Conservation (phyloP, 805 yeast genomes). For the Starmerella bombi region DNA sequence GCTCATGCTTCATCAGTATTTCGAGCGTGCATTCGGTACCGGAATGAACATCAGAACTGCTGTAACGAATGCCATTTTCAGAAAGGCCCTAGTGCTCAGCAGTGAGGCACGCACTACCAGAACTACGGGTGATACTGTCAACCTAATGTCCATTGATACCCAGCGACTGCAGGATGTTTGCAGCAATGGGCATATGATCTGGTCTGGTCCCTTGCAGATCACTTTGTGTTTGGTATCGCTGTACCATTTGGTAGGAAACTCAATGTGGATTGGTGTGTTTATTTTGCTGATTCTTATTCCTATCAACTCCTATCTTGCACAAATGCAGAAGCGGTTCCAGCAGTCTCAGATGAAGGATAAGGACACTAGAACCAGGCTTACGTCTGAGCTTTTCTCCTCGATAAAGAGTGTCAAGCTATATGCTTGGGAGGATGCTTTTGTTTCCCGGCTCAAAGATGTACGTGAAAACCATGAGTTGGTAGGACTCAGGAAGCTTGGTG, state of each 20-base stretch:
- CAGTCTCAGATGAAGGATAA: constrained; percentile 74
- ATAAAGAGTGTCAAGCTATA: constrained; percentile 85
- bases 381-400: constrained; percentile 74
- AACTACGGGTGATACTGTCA: constrained; percentile 86
- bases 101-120: constrained; percentile 49
- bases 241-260: constrained; percentile 59
- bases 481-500: constrained; percentile 59
- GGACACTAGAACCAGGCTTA: constrained; percentile 80
- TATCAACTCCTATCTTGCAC: constrained; percentile 55
- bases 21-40: constrained; percentile 37
- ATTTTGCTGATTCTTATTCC: constrained; percentile 71
- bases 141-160: constrained; percentile 86
- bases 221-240: constrained; percentile 59
- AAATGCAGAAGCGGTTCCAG: constrained; percentile 49
- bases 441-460: constrained; percentile 56
- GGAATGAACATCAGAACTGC: constrained; percentile 50
- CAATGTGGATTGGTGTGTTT: constrained; percentile 90
- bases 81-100: constrained; percentile 57
- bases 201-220: constrained; percentile 93
- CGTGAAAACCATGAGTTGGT: constrained; percentile 78
- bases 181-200: constrained; percentile 62
- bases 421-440: constrained; percentile 90
- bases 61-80: constrained; percentile 52
- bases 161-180: constrained; percentile 76
- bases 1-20: constrained; percentile 53